A percentile compares a stretch with the other conserved stretches of the same genome.
Conservation (phyloP, 495 filamentous ascomycete genomes). For the Podospora sp. region DNA sequence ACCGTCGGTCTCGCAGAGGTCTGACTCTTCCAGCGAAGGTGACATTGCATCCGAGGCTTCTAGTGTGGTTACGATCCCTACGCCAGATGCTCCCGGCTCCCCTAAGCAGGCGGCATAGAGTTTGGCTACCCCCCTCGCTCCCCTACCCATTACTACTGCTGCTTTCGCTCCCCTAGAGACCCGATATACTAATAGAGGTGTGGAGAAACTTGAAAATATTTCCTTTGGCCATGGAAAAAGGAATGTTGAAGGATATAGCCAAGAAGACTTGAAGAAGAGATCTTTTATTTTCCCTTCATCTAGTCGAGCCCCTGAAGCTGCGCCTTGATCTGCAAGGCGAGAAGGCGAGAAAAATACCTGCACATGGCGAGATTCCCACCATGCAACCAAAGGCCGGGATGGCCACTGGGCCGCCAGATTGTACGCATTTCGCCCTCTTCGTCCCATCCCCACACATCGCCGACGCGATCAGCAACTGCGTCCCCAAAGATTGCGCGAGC, state of each 20-base stretch:
- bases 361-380: constrained; percentile 78
- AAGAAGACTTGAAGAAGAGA: no score
- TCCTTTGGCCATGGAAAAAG: no score
- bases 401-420: constrained; percentile 72
- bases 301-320: constrained; percentile 55
- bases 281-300: no score
- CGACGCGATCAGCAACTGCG: constrained; percentile 63
- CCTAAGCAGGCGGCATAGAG: neutral
- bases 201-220: no score
- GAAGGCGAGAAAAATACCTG: constrained; percentile 68
- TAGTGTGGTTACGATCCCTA: neutral
- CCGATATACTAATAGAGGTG: no score
- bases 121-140: neutral
- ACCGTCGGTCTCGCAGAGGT: neutral
- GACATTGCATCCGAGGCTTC: neutral
- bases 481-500: constrained; percentile 69
- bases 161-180: neutral
- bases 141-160: no score
- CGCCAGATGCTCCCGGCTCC: neutral
- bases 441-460: constrained; percentile 78
- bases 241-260: no score
- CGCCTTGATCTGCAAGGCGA: constrained; percentile 79
- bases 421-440: constrained; percentile 72
- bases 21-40: neutral
- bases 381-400: constrained; percentile 82